Evolutionary conservation across 495 filamentous ascomycete genomes (phyloP).

Genomic region (Apodospora peruviana): DNA sequence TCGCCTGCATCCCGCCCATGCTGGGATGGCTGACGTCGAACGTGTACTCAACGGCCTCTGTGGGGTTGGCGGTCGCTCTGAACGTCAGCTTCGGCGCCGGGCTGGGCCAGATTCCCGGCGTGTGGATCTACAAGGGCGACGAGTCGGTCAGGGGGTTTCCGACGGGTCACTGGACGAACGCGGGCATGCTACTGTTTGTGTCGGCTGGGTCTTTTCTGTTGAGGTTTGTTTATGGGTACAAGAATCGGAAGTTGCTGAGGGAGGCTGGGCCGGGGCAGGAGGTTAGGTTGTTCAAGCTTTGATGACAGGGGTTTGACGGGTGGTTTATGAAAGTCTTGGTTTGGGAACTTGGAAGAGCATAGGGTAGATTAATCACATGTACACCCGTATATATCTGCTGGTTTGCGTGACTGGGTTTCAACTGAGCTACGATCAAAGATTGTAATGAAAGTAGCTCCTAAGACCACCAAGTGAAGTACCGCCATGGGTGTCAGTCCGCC

Average conservation of each 20-base stretch:
- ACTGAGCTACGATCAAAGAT: no score
- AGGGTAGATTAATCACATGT: no score
- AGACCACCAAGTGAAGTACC: no score
- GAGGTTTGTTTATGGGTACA: conserved; percentile 35
- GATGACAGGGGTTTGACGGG: no score
- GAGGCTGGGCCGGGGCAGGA: conserved; percentile 12
- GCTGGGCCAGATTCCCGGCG: conserved; percentile 63
- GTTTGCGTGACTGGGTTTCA: no score
- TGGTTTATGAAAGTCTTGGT: no score
- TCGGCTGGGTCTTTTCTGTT: conserved; percentile 27
- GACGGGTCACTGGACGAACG: conserved; percentile 56
- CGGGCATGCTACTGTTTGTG: conserved; percentile 40
- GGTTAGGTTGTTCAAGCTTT: conserved; percentile 19
- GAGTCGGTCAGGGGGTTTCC: conserved; percentile 58
- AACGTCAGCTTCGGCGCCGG: conserved; percentile 60
- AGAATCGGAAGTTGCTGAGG: conserved; percentile 31
- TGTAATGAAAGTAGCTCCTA: no score
- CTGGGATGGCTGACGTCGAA: conserved; percentile 69
- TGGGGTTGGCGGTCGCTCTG: conserved; percentile 62
- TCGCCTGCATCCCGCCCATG: conserved; percentile 53
- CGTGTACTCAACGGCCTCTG: conserved; percentile 55
- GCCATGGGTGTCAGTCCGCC: no score
- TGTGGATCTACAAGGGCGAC: conserved; percentile 65
- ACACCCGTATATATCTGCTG: no score
- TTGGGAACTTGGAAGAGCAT: no score